Base-by-base conservation (phyloP, 1,139 yeast genomes). In the Taphrina communis region DNA sequence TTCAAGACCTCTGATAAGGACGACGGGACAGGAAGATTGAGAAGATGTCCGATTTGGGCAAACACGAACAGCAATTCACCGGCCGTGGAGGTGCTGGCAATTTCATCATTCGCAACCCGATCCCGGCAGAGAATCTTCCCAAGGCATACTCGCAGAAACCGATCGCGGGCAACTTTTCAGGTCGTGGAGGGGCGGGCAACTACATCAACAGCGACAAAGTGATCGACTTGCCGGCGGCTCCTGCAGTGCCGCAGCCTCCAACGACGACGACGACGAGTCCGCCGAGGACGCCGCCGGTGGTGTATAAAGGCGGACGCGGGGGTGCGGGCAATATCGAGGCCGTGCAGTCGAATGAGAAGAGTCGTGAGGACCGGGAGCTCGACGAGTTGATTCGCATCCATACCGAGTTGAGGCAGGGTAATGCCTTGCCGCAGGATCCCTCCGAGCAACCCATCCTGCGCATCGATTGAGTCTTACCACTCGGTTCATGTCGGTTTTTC, bases 81-180 rank as follows among this genome's bases (percentile, higher is more conserved):
- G 67, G 67, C 46, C 67, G 67, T 21, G 67, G 67, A 44, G 67
- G 67, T 41, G 67, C 67, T 19, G 67, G 67, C 44, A 63, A 63
- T 48, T 63, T 53, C 46, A 61, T 63, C 61, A 53, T 63, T 38
- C 55, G 56, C 60, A 63, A 63, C 25, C 67, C 60, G 11, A 55
- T 63, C 46, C 67, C 67, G 31, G 55, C 50, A 38, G 67, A 63
- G 46, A 55, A 63, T 39, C 61, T 55, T 7, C 67, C 61, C 7
- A 63, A 53, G 12, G 60, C 55, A 44, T 63, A 35, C 31, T 44
- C 60, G 3, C 61, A 53, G 35, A 55, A 42, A 50, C 67, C 67
- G n/a, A 51, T 63, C 11, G 61, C 39, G 14, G 61, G 67, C 35
- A 53, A 63, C 55, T 63, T 63, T 53, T 55, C 61, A 1, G 67